Base-by-base conservation (phyloP, 148 eudicot genomes). In the Rhododendron williamsianum region DNA sequence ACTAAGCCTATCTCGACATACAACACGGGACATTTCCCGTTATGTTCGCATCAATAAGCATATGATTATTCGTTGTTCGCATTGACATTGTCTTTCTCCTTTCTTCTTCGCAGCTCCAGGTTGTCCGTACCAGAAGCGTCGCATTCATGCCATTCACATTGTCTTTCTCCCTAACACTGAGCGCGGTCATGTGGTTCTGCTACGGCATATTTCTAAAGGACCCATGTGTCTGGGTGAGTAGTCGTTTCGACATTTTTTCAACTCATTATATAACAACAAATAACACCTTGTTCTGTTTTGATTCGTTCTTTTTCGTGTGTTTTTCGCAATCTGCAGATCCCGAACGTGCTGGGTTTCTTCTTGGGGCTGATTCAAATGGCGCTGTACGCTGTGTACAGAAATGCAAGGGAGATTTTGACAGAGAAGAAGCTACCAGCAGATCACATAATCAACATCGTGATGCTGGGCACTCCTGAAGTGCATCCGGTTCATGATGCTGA, bases 71-170 rank as follows among this genome's bases (percentile, higher is more conserved):
- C 23, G 33, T 10, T 1, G 23, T 48, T 4, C 2, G 54, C 15
- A 11, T 49, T 12, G 49, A 9, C 9, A 46, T 2, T 46, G 49
- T 49, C 23, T 13, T 80, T 48, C 56, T 45, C 56, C 30, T 33
- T 23, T 38, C 8, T 15, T 4, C 16, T 4, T 81, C 54, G 25
- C 91, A 95, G 97, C 85, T 89, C 63, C 89, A 86, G 67, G 98
- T 94, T 8, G 87, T 94, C 3, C 90, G 92, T 78, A 93, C 94
- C 0, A 87, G 85, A 35, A 94, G 97, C 56, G 92, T 91, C 1
- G 93, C 92, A 86, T 95, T 89, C 91, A 91, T 95, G 95, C 94
- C 98, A 27, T 91, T 94, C 36, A 18, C 90, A 25, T 84, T 95
- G 77, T 95, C 98, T n/a, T 90, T 89, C 83, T 89, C 85, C 89